phyloP scores from a whole-genome alignment of 768 basidiomycete genomes.

The Pleurotus djamor region DNA sequence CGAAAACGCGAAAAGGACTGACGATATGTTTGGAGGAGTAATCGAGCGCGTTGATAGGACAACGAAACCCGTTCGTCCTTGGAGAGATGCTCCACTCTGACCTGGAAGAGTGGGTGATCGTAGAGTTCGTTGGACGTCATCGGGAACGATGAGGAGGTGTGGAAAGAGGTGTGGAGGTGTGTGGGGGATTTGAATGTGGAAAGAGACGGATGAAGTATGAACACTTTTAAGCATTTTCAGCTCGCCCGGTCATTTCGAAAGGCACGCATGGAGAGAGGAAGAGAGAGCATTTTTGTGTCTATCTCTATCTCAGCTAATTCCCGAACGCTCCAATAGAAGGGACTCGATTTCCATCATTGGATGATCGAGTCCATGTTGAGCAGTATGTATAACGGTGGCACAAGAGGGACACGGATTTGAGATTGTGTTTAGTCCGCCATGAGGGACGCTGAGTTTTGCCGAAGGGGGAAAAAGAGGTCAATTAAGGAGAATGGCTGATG shows the following conservation, averaged over 20 bases:
- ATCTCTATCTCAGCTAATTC: background rate
- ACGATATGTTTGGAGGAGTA: constrained; percentile 51
- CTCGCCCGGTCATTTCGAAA: background rate
- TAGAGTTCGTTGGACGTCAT: constrained; percentile 36
- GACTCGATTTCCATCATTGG: constrained; percentile 3
- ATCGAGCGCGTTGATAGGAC: constrained; percentile 47
- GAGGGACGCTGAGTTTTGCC: constrained; percentile 20
- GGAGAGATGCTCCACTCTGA: constrained; percentile 39
- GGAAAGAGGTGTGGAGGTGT: background rate
- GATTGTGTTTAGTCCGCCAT: constrained; percentile 15
- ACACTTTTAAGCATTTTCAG: constrained; percentile 4
- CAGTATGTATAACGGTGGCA: background rate
- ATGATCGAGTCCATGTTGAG: constrained; percentile 4
- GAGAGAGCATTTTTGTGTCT: background rate
- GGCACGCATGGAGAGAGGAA: constrained; percentile 7
- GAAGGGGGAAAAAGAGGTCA: constrained; percentile 14
- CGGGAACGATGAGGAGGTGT: too few species aligned
- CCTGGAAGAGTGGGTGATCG: constrained; percentile 44
- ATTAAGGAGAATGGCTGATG: constrained; percentile 20
- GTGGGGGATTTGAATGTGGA: background rate
- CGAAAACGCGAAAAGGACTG: constrained; percentile 13
- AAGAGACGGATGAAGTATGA: background rate
- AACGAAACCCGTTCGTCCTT: constrained; percentile 44
- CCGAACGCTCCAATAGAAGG: constrained; percentile 7
- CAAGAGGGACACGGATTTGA: background rate